Evolutionary conservation across 441 rosid species (phyloP).

Genomic region (Bruguiera hainesii): DNA sequence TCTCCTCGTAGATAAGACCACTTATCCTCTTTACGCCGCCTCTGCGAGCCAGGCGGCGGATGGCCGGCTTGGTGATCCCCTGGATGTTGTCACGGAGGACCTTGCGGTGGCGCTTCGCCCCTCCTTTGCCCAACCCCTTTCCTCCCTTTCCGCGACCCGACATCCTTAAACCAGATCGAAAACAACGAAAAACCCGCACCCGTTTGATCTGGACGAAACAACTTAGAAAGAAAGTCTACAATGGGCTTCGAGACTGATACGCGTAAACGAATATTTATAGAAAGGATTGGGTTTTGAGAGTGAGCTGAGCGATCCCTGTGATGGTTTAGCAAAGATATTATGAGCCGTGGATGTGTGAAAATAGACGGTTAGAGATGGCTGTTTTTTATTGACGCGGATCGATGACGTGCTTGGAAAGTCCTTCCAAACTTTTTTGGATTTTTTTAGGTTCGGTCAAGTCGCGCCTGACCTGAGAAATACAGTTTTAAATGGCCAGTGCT

Average conservation of each 20-base stretch:
- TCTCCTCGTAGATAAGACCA: constrained; percentile 26
- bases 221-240: too few relatives aligned
- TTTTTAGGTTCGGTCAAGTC: too few relatives aligned
- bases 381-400: too few relatives aligned
- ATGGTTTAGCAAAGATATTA: too few relatives aligned
- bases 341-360: neutral
- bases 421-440: too few relatives aligned
- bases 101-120: constrained; percentile 26
- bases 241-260: too few relatives aligned
- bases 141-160: constrained; percentile 28
- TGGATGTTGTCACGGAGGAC: constrained; percentile 24
- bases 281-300: neutral
- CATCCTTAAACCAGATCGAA: neutral
- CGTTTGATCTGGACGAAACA: too few relatives aligned
- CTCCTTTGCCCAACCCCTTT: constrained; percentile 27
- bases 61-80: constrained; percentile 26
- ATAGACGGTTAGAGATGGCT: too few relatives aligned
- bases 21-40: constrained; percentile 27
- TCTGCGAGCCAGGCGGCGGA: constrained; percentile 25
- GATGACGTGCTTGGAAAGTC: too few relatives aligned
- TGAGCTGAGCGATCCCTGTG: constrained; percentile 13
- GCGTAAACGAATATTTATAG: constrained; percentile 9
- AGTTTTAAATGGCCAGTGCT: too few relatives aligned
- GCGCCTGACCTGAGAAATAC: too few relatives aligned
- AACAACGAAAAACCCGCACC: too few relatives aligned